Percentiles rank a stretch among this genome's conserved stretches.
These are phyloP conservation scores for Sordariomycetes sp. DNA, from an alignment of 2,329 filamentous ascomycete species.

Conservation along the genomic window DNA sequence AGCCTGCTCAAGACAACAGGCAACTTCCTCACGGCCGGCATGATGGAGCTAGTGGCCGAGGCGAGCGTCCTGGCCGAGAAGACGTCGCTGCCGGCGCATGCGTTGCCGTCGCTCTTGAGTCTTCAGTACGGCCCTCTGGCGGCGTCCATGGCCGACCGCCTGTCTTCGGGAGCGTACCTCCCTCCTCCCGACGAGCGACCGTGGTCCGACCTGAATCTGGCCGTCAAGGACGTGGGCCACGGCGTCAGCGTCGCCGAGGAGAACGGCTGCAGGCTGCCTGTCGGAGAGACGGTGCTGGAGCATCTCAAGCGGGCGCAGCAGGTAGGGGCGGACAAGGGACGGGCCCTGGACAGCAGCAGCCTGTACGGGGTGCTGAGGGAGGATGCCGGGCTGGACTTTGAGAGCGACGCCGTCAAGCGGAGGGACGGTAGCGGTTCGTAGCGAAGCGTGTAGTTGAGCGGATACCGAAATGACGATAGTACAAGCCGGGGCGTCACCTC, in stretches of 20 bases:
- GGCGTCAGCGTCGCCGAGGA: slow-evolving; percentile 32
- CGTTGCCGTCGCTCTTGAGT: slow-evolving; percentile 32
- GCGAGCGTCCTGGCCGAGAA: slow-evolving; percentile 39
- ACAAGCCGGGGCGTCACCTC: slow-evolving; percentile 11
- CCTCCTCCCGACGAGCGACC: slow-evolving; percentile 24
- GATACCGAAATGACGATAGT: not conserved
- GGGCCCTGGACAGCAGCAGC: slow-evolving; percentile 37
- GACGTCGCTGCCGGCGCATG: slow-evolving; percentile 25
- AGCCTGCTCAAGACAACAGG: slow-evolving; percentile 38
- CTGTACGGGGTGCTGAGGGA: slow-evolving; percentile 37
- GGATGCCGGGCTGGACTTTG: slow-evolving; percentile 32
- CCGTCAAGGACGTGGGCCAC: slow-evolving; percentile 42
- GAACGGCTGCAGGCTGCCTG: slow-evolving; percentile 25
- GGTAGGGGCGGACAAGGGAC: too few relatives aligned
- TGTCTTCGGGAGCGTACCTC: slow-evolving; percentile 28
- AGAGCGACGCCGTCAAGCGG: slow-evolving; percentile 24
- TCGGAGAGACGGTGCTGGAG: slow-evolving; percentile 31
- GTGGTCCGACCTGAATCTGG: slow-evolving; percentile 38
- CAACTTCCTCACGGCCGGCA: slow-evolving; percentile 37
- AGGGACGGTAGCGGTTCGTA: slow-evolving; percentile 13
- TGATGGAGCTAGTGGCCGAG: slow-evolving; percentile 39
- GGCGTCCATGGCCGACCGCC: slow-evolving; percentile 23
- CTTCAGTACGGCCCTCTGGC: slow-evolving; percentile 27
- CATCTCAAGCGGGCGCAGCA: slow-evolving; percentile 21
- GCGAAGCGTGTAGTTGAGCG: too few relatives aligned